Evolutionary conservation across 257 asterid genomes (phyloP), one percentile per base, ranked within the genome.

Genomic region (Solanum medicagineum): DNA sequence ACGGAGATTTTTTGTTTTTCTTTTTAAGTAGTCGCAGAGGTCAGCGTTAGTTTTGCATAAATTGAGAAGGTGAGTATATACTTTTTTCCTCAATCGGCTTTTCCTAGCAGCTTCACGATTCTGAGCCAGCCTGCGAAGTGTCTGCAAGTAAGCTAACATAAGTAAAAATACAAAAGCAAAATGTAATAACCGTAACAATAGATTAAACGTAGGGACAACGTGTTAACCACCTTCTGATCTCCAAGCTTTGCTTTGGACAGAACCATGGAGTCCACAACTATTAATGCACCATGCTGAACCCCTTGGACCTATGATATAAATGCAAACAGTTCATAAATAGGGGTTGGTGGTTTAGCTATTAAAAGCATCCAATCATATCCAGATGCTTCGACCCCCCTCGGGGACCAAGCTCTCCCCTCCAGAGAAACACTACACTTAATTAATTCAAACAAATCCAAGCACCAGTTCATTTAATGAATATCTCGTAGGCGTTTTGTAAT

Each of bases 81-180:
- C 99, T 80, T 97, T 95, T 91, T 95, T 97, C 86, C 99, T 92
- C 91, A 95, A 87, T 11, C 99, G 93, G 80, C 99, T 97, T 89
- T 97, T 95, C 81, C 93, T 90, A 19, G 99, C 99, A 86, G 99
- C 99, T 91, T 97, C 99, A 6, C 99, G 92, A 88, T 97, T 97
- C 89, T 97, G 99, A 84, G 99, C 99, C 82, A 94, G 91, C 88
- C 99, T 89, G 77, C 98, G 95, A 22, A 92, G 94, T 12, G 92
- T 88, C 99, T 97, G 90, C 84, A 89, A 56, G 49, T 81, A 80
- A 83, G 15, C 19, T 49, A 77, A 65, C 1, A 26, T 11, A 71
- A 5, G 59, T 42, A 69, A 69, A 69, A 53, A 69, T 69, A 57
- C 81, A 14, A 26, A 6, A 13, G 32, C 51, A 26, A 62, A 84